phyloP scores from a whole-genome alignment of 306 rosid species.

The Bauhinia variegata region DNA sequence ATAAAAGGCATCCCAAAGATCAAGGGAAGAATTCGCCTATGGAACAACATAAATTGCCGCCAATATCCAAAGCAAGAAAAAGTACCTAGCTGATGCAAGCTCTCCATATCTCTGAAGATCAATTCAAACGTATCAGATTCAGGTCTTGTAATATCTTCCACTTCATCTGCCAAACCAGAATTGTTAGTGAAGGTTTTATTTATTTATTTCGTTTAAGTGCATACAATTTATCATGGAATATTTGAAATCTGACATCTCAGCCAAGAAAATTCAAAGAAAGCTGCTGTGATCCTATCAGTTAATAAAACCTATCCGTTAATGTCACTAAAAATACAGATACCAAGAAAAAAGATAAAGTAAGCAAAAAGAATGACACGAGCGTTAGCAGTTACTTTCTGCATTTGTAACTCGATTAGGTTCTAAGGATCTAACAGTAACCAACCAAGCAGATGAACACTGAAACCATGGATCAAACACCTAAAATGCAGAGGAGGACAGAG shows the following conservation, averaged over 20 bases:
- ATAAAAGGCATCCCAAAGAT: too few species aligned
- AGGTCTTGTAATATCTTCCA: conserved; percentile 38
- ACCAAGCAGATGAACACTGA: not conserved
- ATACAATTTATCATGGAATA: too few species aligned
- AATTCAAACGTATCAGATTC: conserved; percentile 36
- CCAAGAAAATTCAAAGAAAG: not conserved
- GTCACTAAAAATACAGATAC: too few species aligned
- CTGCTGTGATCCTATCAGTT: not conserved
- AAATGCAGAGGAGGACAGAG: not conserved
- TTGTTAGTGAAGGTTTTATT: not conserved
- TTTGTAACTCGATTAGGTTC: not conserved
- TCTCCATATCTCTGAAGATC: conserved; percentile 44
- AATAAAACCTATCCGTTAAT: too few species aligned
- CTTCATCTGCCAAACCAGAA: conserved; percentile 39
- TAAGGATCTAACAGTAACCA: too few species aligned
- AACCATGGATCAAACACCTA: not conserved
- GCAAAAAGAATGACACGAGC: not conserved
- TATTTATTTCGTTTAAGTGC: too few species aligned
- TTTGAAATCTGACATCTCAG: too few species aligned
- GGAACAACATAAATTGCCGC: not conserved
- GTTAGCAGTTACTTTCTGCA: not conserved
- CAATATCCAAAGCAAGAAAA: conserved; percentile 2
- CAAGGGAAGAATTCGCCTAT: not conserved
- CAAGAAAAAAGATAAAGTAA: not conserved
- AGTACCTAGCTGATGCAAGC: conserved; percentile 49